Percentiles rank a stretch among this genome's conserved stretches.
These are phyloP conservation scores for Globisporangium nodosum DNA, from an alignment of 352 stramenopile genomes.

Conservation along the genomic window DNA sequence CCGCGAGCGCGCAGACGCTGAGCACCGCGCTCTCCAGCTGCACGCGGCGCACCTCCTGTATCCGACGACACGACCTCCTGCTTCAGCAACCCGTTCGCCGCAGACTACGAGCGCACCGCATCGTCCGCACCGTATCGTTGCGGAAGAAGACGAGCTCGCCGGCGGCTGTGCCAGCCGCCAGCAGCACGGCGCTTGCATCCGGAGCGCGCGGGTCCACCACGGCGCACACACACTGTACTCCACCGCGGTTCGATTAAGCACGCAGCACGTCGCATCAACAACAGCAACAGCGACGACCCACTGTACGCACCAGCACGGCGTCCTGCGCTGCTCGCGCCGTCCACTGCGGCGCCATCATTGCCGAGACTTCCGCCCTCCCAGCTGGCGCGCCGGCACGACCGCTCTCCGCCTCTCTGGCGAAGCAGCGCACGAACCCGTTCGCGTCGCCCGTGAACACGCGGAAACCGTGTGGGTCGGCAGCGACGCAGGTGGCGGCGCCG, in stretches of 20 bases:
- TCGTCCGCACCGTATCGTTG: slow-evolving; percentile 21
- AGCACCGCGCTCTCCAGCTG: slow-evolving; percentile 42
- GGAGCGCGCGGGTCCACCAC: slow-evolving; percentile 1
- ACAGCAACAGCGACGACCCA: neutral
- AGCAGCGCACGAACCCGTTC: slow-evolving; percentile 12
- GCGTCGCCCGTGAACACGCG: slow-evolving; percentile 15
- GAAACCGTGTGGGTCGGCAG: neutral
- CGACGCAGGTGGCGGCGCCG: slow-evolving; percentile 11
- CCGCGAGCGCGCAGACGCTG: slow-evolving; percentile 20
- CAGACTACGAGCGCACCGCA: neutral
- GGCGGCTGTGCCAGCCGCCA: slow-evolving; percentile 30
- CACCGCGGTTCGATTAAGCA: neutral
- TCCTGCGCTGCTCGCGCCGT: neutral
- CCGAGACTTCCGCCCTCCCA: neutral
- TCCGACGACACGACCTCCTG: neutral
- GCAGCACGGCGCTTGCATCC: slow-evolving; percentile 15
- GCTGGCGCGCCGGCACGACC: neutral
- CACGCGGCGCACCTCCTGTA: slow-evolving; percentile 43
- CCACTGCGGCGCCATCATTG: neutral
- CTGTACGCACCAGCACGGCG: slow-evolving; percentile 12
- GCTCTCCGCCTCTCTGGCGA: slow-evolving; percentile 8
- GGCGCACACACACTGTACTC: slow-evolving; percentile 16
- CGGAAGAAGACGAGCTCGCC: slow-evolving; percentile 47
- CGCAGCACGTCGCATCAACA: neutral
- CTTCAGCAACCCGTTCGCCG: neutral